Percentiles rank a stretch among this genome's conserved stretches.
Conservation (phyloP, 306 rosid species). For the Datisca glomerata region DNA sequence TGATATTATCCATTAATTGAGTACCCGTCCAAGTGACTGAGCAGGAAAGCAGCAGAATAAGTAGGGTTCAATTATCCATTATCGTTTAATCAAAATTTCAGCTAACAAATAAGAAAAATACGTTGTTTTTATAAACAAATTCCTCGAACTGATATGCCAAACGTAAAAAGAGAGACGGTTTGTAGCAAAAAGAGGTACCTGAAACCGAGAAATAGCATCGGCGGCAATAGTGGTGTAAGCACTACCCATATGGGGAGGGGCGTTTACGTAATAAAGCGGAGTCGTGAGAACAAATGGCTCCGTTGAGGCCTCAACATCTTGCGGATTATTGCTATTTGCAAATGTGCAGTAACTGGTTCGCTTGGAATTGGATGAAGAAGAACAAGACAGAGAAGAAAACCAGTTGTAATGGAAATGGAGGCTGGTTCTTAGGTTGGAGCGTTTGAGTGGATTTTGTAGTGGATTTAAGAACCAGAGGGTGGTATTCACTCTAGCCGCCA, state of each 20-base stretch:
- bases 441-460: conserved; percentile 24
- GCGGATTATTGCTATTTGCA: conserved; percentile 9
- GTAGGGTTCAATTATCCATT: too few species aligned
- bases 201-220: conserved; percentile 91
- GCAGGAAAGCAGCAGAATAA: too few species aligned
- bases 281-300: conserved; percentile 76
- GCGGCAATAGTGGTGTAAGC: conserved; percentile 97
- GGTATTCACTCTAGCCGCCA: conserved; percentile 37
- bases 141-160: too few species aligned
- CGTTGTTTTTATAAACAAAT: too few species aligned
- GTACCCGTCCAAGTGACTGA: too few species aligned
- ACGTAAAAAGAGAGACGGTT: neutral
- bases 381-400: neutral
- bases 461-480: conserved; percentile 45
- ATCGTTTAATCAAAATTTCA: too few species aligned
- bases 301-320: conserved; percentile 5
- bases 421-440: conserved; percentile 23
- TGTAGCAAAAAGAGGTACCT: conserved; percentile 26
- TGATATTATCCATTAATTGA: too few species aligned
- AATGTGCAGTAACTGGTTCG: conserved; percentile 35
- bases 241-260: conserved; percentile 98
- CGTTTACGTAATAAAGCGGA: conserved; percentile 94
- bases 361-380: conserved; percentile 9
- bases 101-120: too few species aligned
- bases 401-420: conserved; percentile 24